phyloP scores from a whole-genome alignment of 148 eudicot species.

The Drosera capensis region DNA sequence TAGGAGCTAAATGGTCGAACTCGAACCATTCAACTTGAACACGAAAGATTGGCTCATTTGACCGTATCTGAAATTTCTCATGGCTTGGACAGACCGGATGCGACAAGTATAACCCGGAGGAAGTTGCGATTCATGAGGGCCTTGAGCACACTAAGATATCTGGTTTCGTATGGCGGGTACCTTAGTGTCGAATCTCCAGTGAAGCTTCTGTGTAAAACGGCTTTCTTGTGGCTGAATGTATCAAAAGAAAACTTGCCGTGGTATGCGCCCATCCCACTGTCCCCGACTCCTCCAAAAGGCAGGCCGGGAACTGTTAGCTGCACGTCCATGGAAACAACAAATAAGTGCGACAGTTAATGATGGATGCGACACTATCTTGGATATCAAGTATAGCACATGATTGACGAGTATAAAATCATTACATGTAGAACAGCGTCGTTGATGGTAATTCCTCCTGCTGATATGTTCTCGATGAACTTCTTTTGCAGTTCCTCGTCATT shows the following conservation, averaged over 20 bases:
- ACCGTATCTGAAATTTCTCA: too few relatives aligned
- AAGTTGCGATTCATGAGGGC: slow-evolving; percentile 31
- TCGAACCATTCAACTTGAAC: too few relatives aligned
- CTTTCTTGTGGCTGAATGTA: slow-evolving; percentile 56
- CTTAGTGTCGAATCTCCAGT: slow-evolving; percentile 32
- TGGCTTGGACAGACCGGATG: slow-evolving; percentile 10
- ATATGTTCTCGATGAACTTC: slow-evolving; percentile 26
- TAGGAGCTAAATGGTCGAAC: too few relatives aligned
- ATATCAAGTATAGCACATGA: too few relatives aligned
- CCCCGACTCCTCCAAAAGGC: slow-evolving; percentile 83
- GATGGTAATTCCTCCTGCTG: slow-evolving; percentile 54
- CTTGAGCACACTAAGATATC: slow-evolving; percentile 28
- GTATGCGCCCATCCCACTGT: slow-evolving; percentile 65
- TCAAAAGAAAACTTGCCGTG: slow-evolving; percentile 64
- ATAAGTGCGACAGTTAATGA: too few relatives aligned
- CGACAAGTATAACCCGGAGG: slow-evolving; percentile 4
- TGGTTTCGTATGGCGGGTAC: slow-evolving; percentile 46
- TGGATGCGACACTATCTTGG: too few relatives aligned
- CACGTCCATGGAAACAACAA: too few relatives aligned
- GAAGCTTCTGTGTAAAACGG: slow-evolving; percentile 39
- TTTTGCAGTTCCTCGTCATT: slow-evolving; percentile 35
- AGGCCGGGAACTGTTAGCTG: slow-evolving; percentile 34
- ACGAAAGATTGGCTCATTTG: too few relatives aligned
- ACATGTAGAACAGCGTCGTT: slow-evolving; percentile 61
- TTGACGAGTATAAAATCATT: background rate